Evolutionary conservation across 176 grass and related monocot genomes (phyloP), one percentile per base, ranked within the genome.

Genomic region (Aechmea fasciata): DNA sequence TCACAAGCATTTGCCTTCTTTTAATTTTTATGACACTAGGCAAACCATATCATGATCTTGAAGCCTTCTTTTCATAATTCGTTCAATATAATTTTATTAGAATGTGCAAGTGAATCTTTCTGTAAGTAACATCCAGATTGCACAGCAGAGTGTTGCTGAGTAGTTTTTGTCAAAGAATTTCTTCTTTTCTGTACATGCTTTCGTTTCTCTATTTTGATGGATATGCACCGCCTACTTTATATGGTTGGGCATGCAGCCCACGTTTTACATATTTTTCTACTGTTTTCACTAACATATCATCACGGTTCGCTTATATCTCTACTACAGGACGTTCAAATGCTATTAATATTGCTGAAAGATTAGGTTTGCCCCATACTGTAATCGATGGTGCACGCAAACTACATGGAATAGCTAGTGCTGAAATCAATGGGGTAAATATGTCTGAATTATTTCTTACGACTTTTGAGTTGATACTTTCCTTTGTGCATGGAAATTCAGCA

Each of bases 321-420:
- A 59, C 10, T 82, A 10, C 68, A 91, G 88, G 84, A 23, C 88
- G 88, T 66, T 91, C 88, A 79, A 91, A 91, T 84, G 88, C 88
- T 70, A 71, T 91, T 26, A 91, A 87, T 74, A 82, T 91, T 77
- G 78, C 81, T 65, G 81, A 87, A 79, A 91, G 84, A 80, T 69
- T 91, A 63, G 88, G 84, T 74, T 78, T 91, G 53, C 65, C 75
- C 48, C 49, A 47, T 57, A 80, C 64, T 78, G 79, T 91, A 73
- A 29, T 91, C 26, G 84, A 71, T 67, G 75, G 75, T 53, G 63
- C 88, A 52, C 79, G 65, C 2, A 67, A 23, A 54, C 75, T 87
- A 67, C 84, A 82, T 82, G 88, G 88, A 82, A 79, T 81, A 79
- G 78, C 84, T 77, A 82, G 78, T 77, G 88, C 81, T 63, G 84